Base-by-base conservation (phyloP, 1,284 basidiomycete species). In the Blastosporella zonata region DNA sequence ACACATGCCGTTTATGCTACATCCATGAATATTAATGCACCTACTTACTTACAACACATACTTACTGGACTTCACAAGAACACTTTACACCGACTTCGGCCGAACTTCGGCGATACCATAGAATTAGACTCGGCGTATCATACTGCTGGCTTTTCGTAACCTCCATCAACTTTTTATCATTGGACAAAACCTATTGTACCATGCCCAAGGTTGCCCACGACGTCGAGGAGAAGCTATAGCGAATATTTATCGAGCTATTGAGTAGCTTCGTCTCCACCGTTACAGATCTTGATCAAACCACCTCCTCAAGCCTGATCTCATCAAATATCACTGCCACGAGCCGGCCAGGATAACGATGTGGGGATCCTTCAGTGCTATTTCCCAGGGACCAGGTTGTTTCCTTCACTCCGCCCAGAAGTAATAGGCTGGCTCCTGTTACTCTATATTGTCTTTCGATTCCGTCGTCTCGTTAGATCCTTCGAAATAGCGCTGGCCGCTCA, bases 401-500 rank as follows among this genome's bases (percentile, higher is more conserved):
- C 35, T 18, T 39, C 15, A 20, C 23, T n/a, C n/a, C 28, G n/a
- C 15, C n/a, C 36, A 35, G 21, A 31, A 42, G 45, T 50, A 47
- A 50, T 38, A 43, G 46, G 49, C 53, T 40, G 53, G 53, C 10
- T 49, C 43, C 43, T 55, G 49, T 49, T 46, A 35, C 44, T 37
- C 13, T 10, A 4, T 9, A 21, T 5, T 1, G 15, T 25, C 12
- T 6, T 20, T 28, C 43, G 23, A 17, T 42, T 39, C 10, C 28
- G 23, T 33, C 15, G 13, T 21, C 21, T 40, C 34, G 6, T 39
- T 34, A 22, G 18, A 21, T 9, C 9, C 15, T 20, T 15, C 12
- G 12, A 45, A 49, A 48, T 41, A 45, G 54, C 50, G 54, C 54
- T 52, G 54, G 54, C 20, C 50, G 54, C 50, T 55, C 15, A 43